Conservation (phyloP, 352 stramenopile species). For the Hyaloperonospora arabidopsidis region DNA sequence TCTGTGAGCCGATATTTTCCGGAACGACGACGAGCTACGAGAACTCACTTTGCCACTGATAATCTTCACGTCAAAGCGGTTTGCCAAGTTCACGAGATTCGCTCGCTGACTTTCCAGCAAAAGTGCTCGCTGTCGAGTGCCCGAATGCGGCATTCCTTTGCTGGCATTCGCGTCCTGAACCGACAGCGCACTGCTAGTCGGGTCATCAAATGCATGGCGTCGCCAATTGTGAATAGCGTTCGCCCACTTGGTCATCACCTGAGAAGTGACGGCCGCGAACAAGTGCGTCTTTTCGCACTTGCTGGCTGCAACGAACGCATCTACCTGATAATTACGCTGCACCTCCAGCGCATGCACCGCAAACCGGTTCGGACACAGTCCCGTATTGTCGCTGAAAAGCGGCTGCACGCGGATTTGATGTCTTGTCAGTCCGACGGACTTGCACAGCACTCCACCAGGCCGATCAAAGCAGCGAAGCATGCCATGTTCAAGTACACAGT, state of each 20-base stretch:
- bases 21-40: slow-evolving; percentile 5
- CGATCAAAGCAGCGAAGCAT: slow-evolving; percentile 43
- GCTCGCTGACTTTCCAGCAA: slow-evolving; percentile 24
- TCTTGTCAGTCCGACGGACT: slow-evolving; percentile 49
- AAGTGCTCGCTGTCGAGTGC: slow-evolving; percentile 12
- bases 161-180: slow-evolving; percentile 21
- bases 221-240: slow-evolving; percentile 71
- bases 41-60: slow-evolving; percentile 16
- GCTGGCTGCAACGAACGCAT: slow-evolving; percentile 31
- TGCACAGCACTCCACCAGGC: slow-evolving; percentile 29
- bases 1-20: slow-evolving; percentile 8
- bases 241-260: slow-evolving; percentile 56
- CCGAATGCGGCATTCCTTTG: slow-evolving; percentile 15
- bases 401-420: slow-evolving; percentile 53
- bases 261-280: slow-evolving; percentile 47
- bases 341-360: slow-evolving; percentile 41
- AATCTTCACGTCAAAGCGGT: slow-evolving; percentile 49
- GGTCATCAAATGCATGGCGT: slow-evolving; percentile 55
- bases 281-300: slow-evolving; percentile 30
- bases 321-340: slow-evolving; percentile 42
- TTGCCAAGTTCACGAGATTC: slow-evolving; percentile 25
- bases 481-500: slow-evolving; percentile 66
- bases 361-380: slow-evolving; percentile 64
- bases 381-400: slow-evolving; percentile 30
- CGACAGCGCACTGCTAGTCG: slow-evolving; percentile 27